Percentiles rank a stretch among this genome's conserved stretches.
Evolutionary conservation across 441 rosid genomes (phyloP).

Genomic region (Capsella rubella): DNA sequence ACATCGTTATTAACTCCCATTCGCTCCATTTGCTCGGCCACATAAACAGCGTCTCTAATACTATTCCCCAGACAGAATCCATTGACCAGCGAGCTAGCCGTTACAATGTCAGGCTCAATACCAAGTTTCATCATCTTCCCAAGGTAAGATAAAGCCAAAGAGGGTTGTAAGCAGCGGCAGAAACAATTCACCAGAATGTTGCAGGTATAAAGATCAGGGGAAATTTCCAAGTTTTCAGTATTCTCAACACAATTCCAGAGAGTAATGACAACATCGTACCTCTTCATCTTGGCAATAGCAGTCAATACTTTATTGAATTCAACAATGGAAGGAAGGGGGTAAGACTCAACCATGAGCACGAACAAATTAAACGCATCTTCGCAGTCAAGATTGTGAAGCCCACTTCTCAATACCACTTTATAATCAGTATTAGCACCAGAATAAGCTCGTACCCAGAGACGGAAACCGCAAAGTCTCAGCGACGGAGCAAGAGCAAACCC

Average conservation of each 20-base stretch:
- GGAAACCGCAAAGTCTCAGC: constrained; percentile 14
- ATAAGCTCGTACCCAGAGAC: constrained; percentile 22
- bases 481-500: constrained; percentile 28
- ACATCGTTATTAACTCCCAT: constrained; percentile 26
- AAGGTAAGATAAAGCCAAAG: constrained; percentile 30
- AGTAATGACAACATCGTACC: constrained; percentile 33
- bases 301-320: constrained; percentile 41
- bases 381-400: constrained; percentile 11
- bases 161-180: constrained; percentile 28
- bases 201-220: constrained; percentile 36
- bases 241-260: constrained; percentile 20
- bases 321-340: constrained; percentile 37
- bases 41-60: background rate
- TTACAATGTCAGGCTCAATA: constrained; percentile 32
- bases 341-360: constrained; percentile 26
- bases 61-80: constrained; percentile 31
- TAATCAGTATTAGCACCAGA: constrained; percentile 4
- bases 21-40: constrained; percentile 32
- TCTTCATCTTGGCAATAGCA: constrained; percentile 32
- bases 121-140: constrained; percentile 47
- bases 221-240: constrained; percentile 1
- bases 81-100: constrained; percentile 33
- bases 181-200: constrained; percentile 41
- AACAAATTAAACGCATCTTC: constrained; percentile 31
- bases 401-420: constrained; percentile 23